Evolutionary conservation across 169 alveolate genomes (phyloP), one percentile per base, ranked within the genome.

Genomic region (Cryptosporidium felis): DNA sequence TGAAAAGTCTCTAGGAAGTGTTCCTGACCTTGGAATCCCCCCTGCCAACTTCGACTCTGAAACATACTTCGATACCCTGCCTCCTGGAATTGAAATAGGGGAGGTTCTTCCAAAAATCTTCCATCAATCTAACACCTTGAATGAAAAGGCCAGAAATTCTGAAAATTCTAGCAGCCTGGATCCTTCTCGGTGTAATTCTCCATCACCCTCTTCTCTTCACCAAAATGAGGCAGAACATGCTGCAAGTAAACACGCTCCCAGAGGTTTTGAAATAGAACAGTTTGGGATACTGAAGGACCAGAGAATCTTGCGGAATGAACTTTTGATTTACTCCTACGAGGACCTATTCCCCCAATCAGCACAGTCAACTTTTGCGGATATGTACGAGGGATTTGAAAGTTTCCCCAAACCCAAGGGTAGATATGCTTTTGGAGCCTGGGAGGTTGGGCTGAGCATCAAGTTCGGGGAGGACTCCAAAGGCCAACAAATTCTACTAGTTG

Each of bases 61-160:
- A 8, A 53, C 85, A 0, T 74, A 53, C 46, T 53, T 53, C 56
- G 85, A 74, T 21, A 53, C 85, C 6, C 59, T 74, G 10, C 85
- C 85, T 53, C 85, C 85, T 3, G 85, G 85, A 40, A 74, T 74
- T 5, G 85, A 74, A 41, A 74, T 74, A 26, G 85, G 85, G 5
- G 85, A 74, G 40, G 32, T 49, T 12, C 56, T 74, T 9, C 85
- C 85, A 0, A 74, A 74, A 53, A 38, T 74, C 2, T 36, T 74
- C 9, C 0, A 49, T 16, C 85, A 74, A 36, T 49, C 85, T 1
- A 56, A 53, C 36, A 51, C 26, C 44, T 23, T 21, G 0, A 56
- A 65, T 26, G 59, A 40, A 34, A 74, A 74, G 21, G 38, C 28
- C 16, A 18, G 74, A 28, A 74, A 36, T 8, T 42, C 45, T 9